A percentile compares a stretch with the other conserved stretches of the same genome.
phyloP scores from a whole-genome alignment of 2,329 filamentous ascomycete species.

The Onygenales sp. region DNA sequence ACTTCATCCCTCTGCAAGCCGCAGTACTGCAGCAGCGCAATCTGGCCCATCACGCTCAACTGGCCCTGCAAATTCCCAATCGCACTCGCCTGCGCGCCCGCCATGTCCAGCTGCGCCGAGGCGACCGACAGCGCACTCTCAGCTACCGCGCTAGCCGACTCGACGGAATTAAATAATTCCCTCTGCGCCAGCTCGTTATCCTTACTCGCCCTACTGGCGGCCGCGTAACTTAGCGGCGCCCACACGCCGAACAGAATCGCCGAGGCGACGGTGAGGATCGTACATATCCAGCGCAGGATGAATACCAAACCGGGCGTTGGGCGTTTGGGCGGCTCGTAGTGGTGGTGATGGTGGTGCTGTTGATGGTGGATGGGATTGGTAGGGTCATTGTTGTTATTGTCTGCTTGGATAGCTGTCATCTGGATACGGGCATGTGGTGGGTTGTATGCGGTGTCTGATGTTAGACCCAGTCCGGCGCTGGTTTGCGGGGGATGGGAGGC shows the following conservation, averaged over 20 bases:
- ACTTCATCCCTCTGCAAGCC: not conserved
- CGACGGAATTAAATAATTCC: not conserved
- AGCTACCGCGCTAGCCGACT: conserved; percentile 1
- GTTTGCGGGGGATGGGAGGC: not conserved
- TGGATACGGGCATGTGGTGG: not conserved
- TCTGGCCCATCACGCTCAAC: conserved; percentile 1
- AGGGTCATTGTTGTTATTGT: not conserved
- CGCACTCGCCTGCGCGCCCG: not conserved
- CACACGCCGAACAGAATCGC: conserved; percentile 1
- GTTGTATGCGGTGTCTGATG: not conserved
- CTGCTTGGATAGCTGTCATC: not conserved
- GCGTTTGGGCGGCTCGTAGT: not conserved
- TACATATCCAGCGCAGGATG: not conserved
- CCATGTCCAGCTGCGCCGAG: not conserved
- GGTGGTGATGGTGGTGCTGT: not conserved
- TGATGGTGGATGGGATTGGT: not conserved
- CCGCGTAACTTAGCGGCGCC: conserved; percentile 1
- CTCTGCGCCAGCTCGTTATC: not conserved
- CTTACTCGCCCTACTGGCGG: not conserved
- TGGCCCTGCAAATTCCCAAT: not conserved
- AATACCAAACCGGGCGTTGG: not conserved
- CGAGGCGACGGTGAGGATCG: conserved; percentile 1
- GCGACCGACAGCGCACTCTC: not conserved
- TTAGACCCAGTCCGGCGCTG: not conserved
- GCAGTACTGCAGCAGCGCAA: conserved; percentile 1